Percentiles rank a stretch among this genome's conserved stretches.
Conservation (phyloP, 2,329 filamentous ascomycete species). For the Diplocarpon mali region DNA sequence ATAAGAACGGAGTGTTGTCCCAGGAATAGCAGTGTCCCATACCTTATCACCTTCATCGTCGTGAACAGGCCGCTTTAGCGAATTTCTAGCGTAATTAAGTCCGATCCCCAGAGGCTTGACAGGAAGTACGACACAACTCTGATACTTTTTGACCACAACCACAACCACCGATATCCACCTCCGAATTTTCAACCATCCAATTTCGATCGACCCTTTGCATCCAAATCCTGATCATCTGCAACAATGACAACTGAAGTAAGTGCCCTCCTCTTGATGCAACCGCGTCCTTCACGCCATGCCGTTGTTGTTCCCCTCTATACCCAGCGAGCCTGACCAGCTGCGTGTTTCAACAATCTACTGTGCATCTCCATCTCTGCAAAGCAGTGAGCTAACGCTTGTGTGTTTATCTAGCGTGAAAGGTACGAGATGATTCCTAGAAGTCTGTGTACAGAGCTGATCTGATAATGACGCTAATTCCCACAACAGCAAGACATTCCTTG, state of each 20-base stretch:
- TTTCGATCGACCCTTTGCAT: too few relatives aligned
- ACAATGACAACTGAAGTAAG: constrained; percentile 30
- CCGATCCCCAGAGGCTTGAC: constrained; percentile 1
- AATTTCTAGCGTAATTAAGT: background rate
- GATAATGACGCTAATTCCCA: constrained; percentile 17
- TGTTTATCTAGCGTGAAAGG: constrained; percentile 27
- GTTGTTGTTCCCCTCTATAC: constrained; percentile 18
- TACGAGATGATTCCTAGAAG: constrained; percentile 12
- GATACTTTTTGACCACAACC: too few relatives aligned
- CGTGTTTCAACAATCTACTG: constrained; percentile 11
- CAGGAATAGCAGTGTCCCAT: too few relatives aligned
- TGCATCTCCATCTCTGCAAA: constrained; percentile 4
- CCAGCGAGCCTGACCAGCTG: constrained; percentile 19
- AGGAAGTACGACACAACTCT: constrained; percentile 3
- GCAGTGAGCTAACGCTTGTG: constrained; percentile 17
- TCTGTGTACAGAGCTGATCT: constrained; percentile 2
- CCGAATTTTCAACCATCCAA: background rate
- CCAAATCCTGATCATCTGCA: background rate
- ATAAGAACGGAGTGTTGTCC: background rate
- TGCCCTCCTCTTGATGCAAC: constrained; percentile 11
- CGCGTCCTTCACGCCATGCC: constrained; percentile 8
- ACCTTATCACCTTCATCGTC: background rate
- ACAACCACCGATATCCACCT: constrained; percentile 8
- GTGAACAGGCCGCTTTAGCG: background rate
- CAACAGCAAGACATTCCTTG: constrained; percentile 96